phyloP scores from a whole-genome alignment of 2,329 filamentous ascomycete species.

The Arthrobotrys megalospora region DNA sequence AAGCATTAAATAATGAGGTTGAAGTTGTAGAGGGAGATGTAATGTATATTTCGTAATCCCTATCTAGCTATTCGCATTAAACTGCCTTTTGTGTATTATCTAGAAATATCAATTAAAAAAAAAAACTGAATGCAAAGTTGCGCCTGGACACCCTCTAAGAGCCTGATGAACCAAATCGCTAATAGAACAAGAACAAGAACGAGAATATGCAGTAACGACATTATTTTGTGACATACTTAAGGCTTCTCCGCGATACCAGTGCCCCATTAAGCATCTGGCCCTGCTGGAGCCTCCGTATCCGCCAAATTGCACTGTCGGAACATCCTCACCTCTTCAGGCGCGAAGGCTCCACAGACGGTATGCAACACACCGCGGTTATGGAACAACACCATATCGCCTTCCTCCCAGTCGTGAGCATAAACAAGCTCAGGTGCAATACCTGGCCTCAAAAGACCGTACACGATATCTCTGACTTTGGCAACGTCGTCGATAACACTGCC shows the following conservation, averaged over 20 bases:
- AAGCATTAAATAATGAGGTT: constrained; percentile 22
- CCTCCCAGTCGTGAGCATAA: constrained; percentile 82
- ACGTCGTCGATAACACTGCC: constrained; percentile 80
- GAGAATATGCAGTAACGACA: constrained; percentile 24
- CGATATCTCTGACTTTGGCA: constrained; percentile 76
- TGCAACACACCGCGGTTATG: constrained; percentile 83
- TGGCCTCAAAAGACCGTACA: constrained; percentile 80
- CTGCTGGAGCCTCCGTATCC: constrained; percentile 74
- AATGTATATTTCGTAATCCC: constrained; percentile 34
- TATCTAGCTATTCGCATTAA: constrained; percentile 13
- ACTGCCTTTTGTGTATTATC: constrained; percentile 9
- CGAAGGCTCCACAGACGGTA: constrained; percentile 81
- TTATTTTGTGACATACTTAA: background rate
- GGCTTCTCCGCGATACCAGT: background rate
- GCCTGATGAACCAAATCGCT: constrained; percentile 59
- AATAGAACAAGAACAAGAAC: constrained; percentile 32
- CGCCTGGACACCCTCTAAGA: constrained; percentile 62
- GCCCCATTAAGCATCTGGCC: constrained; percentile 67
- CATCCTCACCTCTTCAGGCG: constrained; percentile 79
- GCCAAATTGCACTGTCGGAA: constrained; percentile 86
- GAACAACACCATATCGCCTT: constrained; percentile 83
- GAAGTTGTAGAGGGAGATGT: constrained; percentile 16
- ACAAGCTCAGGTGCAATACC: constrained; percentile 79
- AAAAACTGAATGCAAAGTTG: constrained; percentile 35
- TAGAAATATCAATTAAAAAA: background rate